Base-by-base conservation (phyloP, 2,329 filamentous ascomycete species). In the Hypoxylon sp. region DNA sequence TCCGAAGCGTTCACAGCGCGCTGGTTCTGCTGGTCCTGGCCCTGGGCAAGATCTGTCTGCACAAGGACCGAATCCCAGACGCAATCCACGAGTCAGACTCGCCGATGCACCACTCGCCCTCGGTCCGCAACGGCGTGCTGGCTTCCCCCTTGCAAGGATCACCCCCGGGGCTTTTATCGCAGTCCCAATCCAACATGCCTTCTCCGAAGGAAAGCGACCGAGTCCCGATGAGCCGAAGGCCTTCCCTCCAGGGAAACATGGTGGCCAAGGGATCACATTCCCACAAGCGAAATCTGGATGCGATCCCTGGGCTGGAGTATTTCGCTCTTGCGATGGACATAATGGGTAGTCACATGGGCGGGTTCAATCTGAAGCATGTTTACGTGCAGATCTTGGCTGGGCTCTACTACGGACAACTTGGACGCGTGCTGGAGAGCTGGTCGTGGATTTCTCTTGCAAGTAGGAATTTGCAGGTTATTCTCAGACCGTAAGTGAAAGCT, bases 271-370 rank as follows among this genome's bases (percentile, higher is more conserved):
- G 56, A 15, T 60, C 58, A 3, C 60, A 64, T 35, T 63, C 65
- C 1, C 57, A 63, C 15, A 69, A 71, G 43, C 78, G 81, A 61
- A 96, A 96, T 66, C 79, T 94, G 40, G 91, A 97, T 63, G 81
- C 89, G 5, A 89, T 97, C 54, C 93, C 94, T 0, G 94, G 94
- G 0, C 75, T 97, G 50, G 88, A 91, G 20, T 97, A 97, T 68
- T 97, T 92, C 68, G 89, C 89, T 1, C 86, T 89, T 55, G 93
- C 91, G 2, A 88, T 88, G 1, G 88, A 94, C 55, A 96, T 97
- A 26, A 75, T 97, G 11, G 91, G 91, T 4, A 88, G 88, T 51
- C 85, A 94, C 40, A 79, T 86, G 25, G 92, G 89, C 8, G 88
- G 88, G 1, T 89, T 88, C 55, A 89, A 89, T 31, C 77, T 97